Evolutionary conservation across 208 protist genomes (phyloP).

Genomic region (Acanthamoeba sp.): DNA sequence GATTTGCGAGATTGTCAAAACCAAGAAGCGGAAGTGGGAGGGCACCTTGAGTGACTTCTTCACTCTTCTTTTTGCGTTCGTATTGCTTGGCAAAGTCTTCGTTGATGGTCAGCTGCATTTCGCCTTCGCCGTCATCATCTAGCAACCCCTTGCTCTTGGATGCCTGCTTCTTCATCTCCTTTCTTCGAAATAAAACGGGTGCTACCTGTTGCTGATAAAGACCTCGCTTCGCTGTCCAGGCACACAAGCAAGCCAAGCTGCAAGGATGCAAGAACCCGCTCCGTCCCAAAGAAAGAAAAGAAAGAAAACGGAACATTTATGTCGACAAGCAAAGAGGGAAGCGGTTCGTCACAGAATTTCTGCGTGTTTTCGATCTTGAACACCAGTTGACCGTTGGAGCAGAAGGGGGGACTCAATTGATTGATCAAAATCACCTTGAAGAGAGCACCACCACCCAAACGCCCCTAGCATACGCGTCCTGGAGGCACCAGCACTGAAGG

Average conservation of each 20-base stretch:
- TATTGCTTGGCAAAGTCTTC: slow-evolving; percentile 39
- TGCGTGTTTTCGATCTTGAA: no score
- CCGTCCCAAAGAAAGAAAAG: neutral
- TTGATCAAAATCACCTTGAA: neutral
- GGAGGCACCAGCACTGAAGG: neutral
- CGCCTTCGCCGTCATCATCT: neutral
- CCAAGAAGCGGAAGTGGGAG: no score
- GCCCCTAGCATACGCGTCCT: neutral
- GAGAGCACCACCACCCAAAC: neutral
- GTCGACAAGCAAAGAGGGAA: neutral
- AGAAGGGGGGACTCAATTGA: neutral
- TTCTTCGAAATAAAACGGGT: neutral
- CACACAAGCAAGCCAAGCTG: no score
- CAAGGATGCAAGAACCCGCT: neutral
- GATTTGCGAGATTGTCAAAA: neutral
- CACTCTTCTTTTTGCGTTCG: slow-evolving; percentile 6
- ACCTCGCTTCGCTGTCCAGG: no score
- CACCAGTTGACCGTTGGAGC: no score
- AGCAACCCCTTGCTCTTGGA: neutral
- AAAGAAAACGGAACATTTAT: slow-evolving; percentile 8
- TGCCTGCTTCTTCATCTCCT: neutral
- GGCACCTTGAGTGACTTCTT: slow-evolving; percentile 3
- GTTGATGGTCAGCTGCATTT: slow-evolving; percentile 34
- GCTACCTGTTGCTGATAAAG: no score
- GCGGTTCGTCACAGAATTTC: neutral